Percentiles rank a stretch among this genome's conserved stretches.
phyloP scores from a whole-genome alignment of 345 rosid genomes.

The Dipteronia sinensis region DNA sequence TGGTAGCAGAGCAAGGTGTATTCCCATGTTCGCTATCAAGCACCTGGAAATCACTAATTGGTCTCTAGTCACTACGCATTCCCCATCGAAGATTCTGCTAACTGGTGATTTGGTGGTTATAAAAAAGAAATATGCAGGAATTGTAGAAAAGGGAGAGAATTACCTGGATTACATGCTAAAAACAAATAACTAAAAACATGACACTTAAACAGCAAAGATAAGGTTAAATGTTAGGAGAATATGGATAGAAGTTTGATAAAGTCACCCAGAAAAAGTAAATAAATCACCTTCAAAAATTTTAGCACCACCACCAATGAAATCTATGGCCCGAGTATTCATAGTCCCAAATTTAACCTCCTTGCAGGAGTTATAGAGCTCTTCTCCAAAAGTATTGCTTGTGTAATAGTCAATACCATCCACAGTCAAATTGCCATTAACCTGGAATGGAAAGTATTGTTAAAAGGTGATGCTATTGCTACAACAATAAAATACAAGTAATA shows the following conservation, averaged over 20 bases:
- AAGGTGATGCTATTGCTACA: not conserved
- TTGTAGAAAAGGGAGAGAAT: not conserved
- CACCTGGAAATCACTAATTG: not conserved
- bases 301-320: slow-evolving; percentile 94
- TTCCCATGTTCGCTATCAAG: not conserved
- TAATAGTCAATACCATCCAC: slow-evolving; percentile 85
- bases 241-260: not conserved
- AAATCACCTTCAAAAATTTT: slow-evolving; percentile 71
- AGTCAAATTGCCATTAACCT: slow-evolving; percentile 81
- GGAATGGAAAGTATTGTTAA: slow-evolving; percentile 19
- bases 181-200: not conserved
- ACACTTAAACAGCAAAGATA: slow-evolving; percentile 8
- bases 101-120: not conserved
- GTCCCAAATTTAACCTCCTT: slow-evolving; percentile 98
- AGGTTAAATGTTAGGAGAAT: not conserved
- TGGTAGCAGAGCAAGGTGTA: not conserved
- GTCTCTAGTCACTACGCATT: not conserved
- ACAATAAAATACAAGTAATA: not conserved
- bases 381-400: slow-evolving; percentile 73
- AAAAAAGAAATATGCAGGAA: not conserved
- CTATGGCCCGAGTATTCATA: slow-evolving; percentile 90
- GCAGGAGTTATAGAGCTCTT: slow-evolving; percentile 85
- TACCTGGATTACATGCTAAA: not conserved
- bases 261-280: not conserved
- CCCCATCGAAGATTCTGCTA: not conserved